Evolutionary conservation across 1,139 yeast genomes (phyloP).

Genomic region (Diutina scorzettiae): DNA sequence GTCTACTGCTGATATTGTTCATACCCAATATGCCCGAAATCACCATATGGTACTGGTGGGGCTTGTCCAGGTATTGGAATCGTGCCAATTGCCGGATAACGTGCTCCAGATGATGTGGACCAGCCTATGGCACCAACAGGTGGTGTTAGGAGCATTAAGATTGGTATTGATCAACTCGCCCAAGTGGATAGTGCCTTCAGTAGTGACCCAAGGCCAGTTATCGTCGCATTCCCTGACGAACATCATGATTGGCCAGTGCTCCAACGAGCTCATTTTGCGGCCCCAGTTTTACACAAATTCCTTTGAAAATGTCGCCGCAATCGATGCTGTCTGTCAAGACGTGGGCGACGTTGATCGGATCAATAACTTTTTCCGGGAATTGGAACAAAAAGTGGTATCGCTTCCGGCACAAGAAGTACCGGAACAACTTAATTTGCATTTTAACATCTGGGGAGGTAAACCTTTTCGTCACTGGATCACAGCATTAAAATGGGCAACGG

Average conservation of each 20-base stretch:
- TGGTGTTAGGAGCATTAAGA: conserved; percentile 20
- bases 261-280: conserved; percentile 17
- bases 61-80: conserved; percentile 7
- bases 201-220: conserved; percentile 7
- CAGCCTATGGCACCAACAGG: conserved; percentile 17
- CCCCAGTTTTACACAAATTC: conserved; percentile 20
- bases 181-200: conserved; percentile 19
- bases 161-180: conserved; percentile 15
- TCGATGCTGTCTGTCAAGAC: conserved; percentile 12
- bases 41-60: conserved; percentile 6
- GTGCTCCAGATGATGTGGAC: not conserved
- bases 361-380: conserved; percentile 8
- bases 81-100: not conserved
- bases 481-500: conserved; percentile 19
- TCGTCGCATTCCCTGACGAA: conserved; percentile 13
- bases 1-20: conserved; percentile 14
- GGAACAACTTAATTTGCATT: conserved; percentile 15
- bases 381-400: too few relatives aligned
- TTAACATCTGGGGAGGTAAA: conserved; percentile 25
- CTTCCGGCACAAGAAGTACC: conserved; percentile 16
- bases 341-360: not conserved
- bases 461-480: conserved; percentile 16
- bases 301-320: conserved; percentile 10
- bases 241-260: conserved; percentile 13
- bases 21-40: conserved; percentile 16